Percentiles rank a stretch among this genome's conserved stretches.
Evolutionary conservation across 371 early-diverging fungal genomes (phyloP).

Genomic region (Mortierella sp.): DNA sequence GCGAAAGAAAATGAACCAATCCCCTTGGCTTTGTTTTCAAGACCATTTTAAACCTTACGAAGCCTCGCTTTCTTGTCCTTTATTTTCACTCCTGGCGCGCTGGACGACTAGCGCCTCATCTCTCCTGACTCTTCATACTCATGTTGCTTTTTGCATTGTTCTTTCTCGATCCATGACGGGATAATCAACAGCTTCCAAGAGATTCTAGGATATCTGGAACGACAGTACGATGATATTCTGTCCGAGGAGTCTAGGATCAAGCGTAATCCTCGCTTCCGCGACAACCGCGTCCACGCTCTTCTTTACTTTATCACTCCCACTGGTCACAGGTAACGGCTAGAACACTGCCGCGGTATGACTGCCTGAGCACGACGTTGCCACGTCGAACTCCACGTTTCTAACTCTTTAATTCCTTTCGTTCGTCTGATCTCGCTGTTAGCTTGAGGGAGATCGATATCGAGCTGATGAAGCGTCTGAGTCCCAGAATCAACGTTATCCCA

Average conservation of each 20-base stretch:
- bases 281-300: conserved; percentile 97
- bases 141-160: background rate
- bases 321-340: conserved; percentile 82
- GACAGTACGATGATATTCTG: conserved; percentile 95
- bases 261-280: conserved; percentile 97
- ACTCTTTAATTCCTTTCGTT: background rate
- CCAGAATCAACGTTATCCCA: conserved; percentile 96
- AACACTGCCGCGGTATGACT: background rate
- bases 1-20: no score
- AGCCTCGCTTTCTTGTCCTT: no score
- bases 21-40: no score
- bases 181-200: conserved; percentile 70
- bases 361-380: no score
- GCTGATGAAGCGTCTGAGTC: conserved; percentile 92
- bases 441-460: conserved; percentile 97
- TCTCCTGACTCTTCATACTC: conserved; percentile 1
- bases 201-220: conserved; percentile 93
- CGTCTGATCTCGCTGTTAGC: conserved; percentile 50
- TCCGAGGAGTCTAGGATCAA: conserved; percentile 95
- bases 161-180: background rate
- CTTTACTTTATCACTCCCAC: conserved; percentile 98
- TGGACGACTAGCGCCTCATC: background rate
- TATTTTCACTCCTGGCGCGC: no score
- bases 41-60: no score
- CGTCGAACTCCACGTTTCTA: background rate